phyloP scores from a whole-genome alignment of 805 yeast species.

The Teunomyces atbi region DNA sequence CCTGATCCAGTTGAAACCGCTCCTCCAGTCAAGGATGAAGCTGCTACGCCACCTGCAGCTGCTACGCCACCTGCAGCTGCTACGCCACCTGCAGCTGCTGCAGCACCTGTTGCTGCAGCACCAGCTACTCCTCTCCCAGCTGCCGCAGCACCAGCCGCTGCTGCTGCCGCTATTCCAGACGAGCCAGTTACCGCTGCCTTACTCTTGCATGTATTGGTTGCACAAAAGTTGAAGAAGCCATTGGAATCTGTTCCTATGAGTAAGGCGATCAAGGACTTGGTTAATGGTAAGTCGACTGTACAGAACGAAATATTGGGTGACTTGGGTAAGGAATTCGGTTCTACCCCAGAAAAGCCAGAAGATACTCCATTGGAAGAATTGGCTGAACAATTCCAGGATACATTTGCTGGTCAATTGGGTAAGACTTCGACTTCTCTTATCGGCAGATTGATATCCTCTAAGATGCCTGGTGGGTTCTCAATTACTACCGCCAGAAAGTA shows the following conservation, averaged over 20 bases:
- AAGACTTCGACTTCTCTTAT: conserved; percentile 88
- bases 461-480: conserved; percentile 99
- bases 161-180: conserved; percentile 83
- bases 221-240: conserved; percentile 92
- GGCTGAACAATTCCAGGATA: conserved; percentile 92
- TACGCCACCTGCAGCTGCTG: conserved; percentile 54
- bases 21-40: conserved; percentile 21
- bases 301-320: conserved; percentile 99
- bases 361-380: conserved; percentile 95
- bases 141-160: conserved; percentile 71
- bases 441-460: conserved; percentile 89
- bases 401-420: conserved; percentile 86
- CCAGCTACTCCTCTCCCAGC: conserved; percentile 57
- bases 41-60: conserved; percentile 13
- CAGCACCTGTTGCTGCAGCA: conserved; percentile 54
- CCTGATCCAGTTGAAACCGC: conserved; percentile 67
- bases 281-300: conserved; percentile 97
- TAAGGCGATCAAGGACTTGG: conserved; percentile 94
- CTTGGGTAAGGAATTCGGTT: conserved; percentile 95
- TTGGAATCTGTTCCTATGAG: conserved; percentile 81
- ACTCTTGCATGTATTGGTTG: conserved; percentile 84
- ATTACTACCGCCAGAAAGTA: conserved; percentile 90
- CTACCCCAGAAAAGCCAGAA: conserved; percentile 98
- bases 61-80: conserved; percentile 44
- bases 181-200: conserved; percentile 84